phyloP scores from a whole-genome alignment of 441 rosid species.

The Raphanus hybrid region DNA sequence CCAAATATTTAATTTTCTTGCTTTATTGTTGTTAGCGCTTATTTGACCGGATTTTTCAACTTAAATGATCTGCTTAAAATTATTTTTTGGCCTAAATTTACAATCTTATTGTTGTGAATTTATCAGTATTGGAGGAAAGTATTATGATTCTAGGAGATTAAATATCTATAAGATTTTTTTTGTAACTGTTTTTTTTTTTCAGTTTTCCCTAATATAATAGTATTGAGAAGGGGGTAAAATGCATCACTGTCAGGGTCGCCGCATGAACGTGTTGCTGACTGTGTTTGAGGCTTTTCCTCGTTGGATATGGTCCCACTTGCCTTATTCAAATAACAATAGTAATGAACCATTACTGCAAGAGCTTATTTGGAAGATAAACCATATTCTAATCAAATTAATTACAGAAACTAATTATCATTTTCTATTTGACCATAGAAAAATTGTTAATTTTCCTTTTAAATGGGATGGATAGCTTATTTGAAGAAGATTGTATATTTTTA shows the following conservation, averaged over 20 bases:
- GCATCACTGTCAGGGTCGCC: slow-evolving; percentile 34
- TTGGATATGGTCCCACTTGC: slow-evolving; percentile 36
- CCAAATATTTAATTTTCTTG: not conserved
- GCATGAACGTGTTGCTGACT: slow-evolving; percentile 46
- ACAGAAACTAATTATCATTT: not conserved
- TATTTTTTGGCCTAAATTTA: not conserved
- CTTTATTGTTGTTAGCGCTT: slow-evolving; percentile 1
- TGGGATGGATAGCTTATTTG: not conserved
- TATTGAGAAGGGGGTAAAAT: not conserved
- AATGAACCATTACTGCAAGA: not conserved
- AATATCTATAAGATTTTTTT: not conserved
- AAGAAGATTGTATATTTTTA: not conserved
- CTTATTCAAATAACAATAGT: not conserved
- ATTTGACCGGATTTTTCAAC: not conserved
- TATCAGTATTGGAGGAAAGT: not conserved
- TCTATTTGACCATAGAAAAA: not conserved
- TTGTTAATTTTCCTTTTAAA: not conserved
- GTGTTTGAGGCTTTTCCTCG: slow-evolving; percentile 36
- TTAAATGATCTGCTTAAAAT: not conserved
- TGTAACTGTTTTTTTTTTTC: not conserved
- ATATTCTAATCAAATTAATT: not conserved
- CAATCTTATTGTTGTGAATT: not conserved
- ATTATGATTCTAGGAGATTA: too few relatives aligned
- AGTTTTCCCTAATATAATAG: not conserved
- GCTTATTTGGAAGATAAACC: not conserved